Evolutionary conservation across 192 early-diverging fungal genomes (phyloP), one percentile per base, ranked within the genome.

Genomic region (Phycomyces blakesleeanus): DNA sequence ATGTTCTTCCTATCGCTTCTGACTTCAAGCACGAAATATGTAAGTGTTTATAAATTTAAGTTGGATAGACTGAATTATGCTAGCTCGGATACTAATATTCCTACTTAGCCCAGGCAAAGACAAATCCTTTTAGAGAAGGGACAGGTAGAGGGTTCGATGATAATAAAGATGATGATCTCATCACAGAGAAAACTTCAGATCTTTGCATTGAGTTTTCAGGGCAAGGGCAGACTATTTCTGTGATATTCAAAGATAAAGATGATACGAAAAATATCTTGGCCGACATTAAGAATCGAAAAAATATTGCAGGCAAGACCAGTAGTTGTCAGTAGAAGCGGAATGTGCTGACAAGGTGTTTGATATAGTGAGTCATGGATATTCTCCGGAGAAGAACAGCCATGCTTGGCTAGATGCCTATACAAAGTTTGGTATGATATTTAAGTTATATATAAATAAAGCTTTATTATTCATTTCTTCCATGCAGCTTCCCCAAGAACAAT

Each of bases 1-100:
- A 49, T 21, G 51, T 9, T 2, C 14, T 65, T 4, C 63, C 63
- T n/a, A 57, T 65, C 3, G 55, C 10, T 56, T 47, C 54, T 18
- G 12, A 47, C 20, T 38, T 65, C 2, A 65, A 55, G 1, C 3
- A 5, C 12, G 8, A 29, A 54, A 29, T 15, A 26, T 20, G 21
- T 15, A 22, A 14, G 21, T 20, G 21, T 21, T 5, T 20, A 26
- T 25, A 11, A 3, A 7, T 4, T 26, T 14, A 54, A 20, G 2
- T 54, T 29, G n/a, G n/a, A n/a, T n/a, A n/a, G n/a, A 11, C 52
- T 14, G 10, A 3, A 2, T 22, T 54, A 11, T 5, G 3, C 18
- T 47, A 3, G 3, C 44, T 12, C 18, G 12, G 3, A n/a, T 18
- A 2, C 11, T 55, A 7, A 16, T 55, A 16, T 27, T n/a, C 10